Evolutionary conservation across 768 basidiomycete species (phyloP), one percentile per base, ranked within the genome.

Genomic region (Mycena venus): DNA sequence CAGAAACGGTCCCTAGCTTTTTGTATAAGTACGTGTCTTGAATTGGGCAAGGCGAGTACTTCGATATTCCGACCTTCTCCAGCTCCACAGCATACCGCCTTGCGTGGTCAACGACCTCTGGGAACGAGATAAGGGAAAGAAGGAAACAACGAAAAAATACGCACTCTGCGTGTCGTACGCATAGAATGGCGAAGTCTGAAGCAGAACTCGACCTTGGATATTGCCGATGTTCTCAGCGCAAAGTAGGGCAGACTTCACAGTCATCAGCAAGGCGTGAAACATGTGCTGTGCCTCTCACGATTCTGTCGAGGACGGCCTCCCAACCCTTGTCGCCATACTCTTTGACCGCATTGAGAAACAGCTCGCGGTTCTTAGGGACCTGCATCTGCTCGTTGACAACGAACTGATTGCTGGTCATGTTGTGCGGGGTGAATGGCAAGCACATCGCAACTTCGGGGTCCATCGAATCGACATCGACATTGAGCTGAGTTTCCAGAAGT

Each of bases 401-500:
- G 61, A 81, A 82, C 78, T 85, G 85, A 59, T 85, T 85, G 72
- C 84, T 84, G 31, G 84, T 84, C 84, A 84, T 85, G 76, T 84
- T 82, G 67, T 75, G 78, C 11, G 72, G 71, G 17, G 40, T 59
- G 78, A 85, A 85, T 49, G 70, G 74, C 29, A 62, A 64, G 38
- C 61, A 55, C 17, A 79, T 79, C 12, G 84, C 82, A 64, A 82
- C 83, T 42, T 66, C 74, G 19, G 81, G 81, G 68, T 83, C 82
- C 85, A 86, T 85, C 7, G 83, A 82, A 75, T 85, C 84, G 75
- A 86, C 82, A 75, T 85, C 84, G 79, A 85, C 78, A 69, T 79
- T 76, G 61, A 84, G 71, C 66, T 76, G 75, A 36, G 75, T 69
- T 70, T 76, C 75, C 27, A 76, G 71, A 31, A 72, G 27, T 61